Evolutionary conservation across 306 rosid genomes (phyloP).

Genomic region (Dalbergia oliveri): DNA sequence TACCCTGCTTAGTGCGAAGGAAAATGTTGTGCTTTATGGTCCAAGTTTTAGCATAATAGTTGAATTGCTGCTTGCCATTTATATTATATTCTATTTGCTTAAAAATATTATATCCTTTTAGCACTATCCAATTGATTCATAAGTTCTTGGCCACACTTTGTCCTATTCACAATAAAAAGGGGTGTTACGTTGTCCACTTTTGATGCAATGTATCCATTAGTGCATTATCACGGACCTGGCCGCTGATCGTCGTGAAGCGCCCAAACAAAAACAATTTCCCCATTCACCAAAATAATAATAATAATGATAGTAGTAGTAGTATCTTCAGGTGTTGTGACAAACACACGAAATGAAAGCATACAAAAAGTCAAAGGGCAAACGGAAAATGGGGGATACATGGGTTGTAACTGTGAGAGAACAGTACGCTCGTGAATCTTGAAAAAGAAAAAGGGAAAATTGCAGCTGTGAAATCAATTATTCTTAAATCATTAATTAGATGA

Average conservation of each 20-base stretch:
- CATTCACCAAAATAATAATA: neutral
- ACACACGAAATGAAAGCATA: neutral
- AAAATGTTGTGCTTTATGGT: no score
- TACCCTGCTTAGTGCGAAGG: no score
- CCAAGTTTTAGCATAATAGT: no score
- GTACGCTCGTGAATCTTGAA: slow-evolving; percentile 47
- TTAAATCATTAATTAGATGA: no score
- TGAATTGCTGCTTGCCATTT: no score
- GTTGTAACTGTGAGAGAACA: slow-evolving; percentile 38
- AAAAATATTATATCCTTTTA: neutral
- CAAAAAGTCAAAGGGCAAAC: slow-evolving; percentile 7
- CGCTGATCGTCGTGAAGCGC: neutral
- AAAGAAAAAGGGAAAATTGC: no score
- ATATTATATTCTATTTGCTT: no score
- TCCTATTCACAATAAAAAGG: neutral
- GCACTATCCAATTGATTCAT: neutral
- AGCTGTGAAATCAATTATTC: no score
- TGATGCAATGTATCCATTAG: neutral
- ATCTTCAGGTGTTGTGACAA: slow-evolving; percentile 8
- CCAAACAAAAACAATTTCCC: neutral
- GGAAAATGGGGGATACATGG: neutral
- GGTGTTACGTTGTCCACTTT: neutral
- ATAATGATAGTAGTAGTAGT: neutral
- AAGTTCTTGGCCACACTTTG: neutral
- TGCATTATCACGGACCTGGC: slow-evolving; percentile 18